Conservation (phyloP, 306 rosid species). For the Purshia tridentata region DNA sequence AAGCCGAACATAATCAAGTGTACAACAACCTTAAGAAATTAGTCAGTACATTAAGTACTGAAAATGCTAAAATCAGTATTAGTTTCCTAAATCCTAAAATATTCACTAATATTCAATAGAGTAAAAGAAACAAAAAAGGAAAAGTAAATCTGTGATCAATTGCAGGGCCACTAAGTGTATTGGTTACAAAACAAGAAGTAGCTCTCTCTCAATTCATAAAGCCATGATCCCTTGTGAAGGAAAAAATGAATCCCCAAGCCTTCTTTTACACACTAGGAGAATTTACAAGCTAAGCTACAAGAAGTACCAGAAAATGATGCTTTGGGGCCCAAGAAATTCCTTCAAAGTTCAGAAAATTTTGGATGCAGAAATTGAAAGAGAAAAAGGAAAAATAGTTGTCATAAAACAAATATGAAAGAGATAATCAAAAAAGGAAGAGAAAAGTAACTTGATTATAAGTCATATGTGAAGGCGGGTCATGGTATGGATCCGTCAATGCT, state of each 20-base stretch:
- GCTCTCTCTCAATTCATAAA: background rate
- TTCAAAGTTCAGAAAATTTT: slow-evolving; percentile 4
- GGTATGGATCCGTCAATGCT: slow-evolving; percentile 78
- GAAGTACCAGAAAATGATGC: background rate
- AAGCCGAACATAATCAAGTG: too few relatives aligned
- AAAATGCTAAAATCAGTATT: background rate
- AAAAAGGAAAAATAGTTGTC: background rate
- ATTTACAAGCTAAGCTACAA: too few relatives aligned
- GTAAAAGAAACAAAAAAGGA: background rate
- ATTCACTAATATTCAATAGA: background rate
- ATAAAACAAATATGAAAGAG: slow-evolving; percentile 1
- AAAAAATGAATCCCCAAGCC: too few relatives aligned
- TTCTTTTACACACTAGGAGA: too few relatives aligned
- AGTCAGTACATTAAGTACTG: too few relatives aligned
- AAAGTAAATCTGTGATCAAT: background rate
- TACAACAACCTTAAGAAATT: too few relatives aligned
- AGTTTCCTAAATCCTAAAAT: background rate
- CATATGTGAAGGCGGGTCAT: slow-evolving; percentile 76
- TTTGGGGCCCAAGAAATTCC: slow-evolving; percentile 12
- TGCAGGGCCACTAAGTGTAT: too few relatives aligned
- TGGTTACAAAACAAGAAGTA: background rate
- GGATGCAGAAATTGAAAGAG: background rate
- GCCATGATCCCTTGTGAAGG: too few relatives aligned
- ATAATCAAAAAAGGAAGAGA: background rate
- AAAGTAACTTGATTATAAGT: slow-evolving; percentile 67